Conservation (phyloP, 495 filamentous ascomycete genomes). For the Beverwykella pulmonaria region DNA sequence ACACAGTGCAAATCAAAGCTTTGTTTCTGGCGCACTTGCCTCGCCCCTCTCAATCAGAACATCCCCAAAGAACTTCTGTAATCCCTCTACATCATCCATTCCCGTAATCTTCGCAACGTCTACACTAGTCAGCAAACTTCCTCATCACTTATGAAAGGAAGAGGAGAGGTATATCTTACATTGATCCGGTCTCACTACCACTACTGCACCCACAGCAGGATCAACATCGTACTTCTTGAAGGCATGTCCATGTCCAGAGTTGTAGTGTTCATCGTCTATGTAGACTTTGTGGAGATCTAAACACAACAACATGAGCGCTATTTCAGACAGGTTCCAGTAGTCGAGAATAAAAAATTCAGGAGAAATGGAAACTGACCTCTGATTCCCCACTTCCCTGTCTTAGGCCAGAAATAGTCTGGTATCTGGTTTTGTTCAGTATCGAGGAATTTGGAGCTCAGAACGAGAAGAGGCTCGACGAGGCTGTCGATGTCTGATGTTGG, state of each 20-base stretch:
- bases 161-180: constrained; percentile 51
- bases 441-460: constrained; percentile 57
- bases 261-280: constrained; percentile 69
- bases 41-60: constrained; percentile 3
- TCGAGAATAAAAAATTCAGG: neutral
- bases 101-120: constrained; percentile 26
- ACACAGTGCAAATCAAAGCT: neutral
- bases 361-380: constrained; percentile 49
- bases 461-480: constrained; percentile 63
- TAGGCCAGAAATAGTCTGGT: constrained; percentile 61
- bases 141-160: neutral
- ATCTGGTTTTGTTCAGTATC: constrained; percentile 62
- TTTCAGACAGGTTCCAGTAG: neutral
- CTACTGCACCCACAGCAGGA: constrained; percentile 55
- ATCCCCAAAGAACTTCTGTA: constrained; percentile 21
- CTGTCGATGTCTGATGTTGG: constrained; percentile 54
- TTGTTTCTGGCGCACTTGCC: neutral
- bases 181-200: constrained; percentile 70
- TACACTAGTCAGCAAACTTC: neutral
- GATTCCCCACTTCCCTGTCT: constrained; percentile 61
- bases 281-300: constrained; percentile 66
- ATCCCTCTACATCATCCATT: constrained; percentile 13
- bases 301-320: no score
- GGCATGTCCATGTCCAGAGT: constrained; percentile 64
- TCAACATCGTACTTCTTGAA: constrained; percentile 65